Percentiles rank a stretch among this genome's conserved stretches.
Evolutionary conservation across 1,284 basidiomycete species (phyloP).

Genomic region (Moesziomyces sp.): DNA sequence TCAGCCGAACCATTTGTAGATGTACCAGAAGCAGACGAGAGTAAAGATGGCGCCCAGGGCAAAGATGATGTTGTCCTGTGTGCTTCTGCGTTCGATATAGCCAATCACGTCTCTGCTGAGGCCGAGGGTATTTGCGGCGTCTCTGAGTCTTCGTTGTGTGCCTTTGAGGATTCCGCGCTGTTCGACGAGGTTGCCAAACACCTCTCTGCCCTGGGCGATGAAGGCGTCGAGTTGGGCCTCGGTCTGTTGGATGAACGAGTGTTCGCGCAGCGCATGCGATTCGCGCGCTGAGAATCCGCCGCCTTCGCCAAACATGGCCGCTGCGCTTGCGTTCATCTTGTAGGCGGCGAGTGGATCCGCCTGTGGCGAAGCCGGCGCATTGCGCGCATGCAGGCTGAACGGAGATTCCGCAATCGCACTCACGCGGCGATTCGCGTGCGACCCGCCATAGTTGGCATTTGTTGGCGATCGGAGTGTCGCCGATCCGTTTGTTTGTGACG

Average conservation of each 20-base stretch:
- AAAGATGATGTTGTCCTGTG: slow-evolving; percentile 66
- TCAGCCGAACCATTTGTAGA: slow-evolving; percentile 63
- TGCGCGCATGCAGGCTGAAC: slow-evolving; percentile 53
- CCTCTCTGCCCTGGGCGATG: slow-evolving; percentile 64
- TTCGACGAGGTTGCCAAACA: slow-evolving; percentile 66
- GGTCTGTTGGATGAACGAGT: slow-evolving; percentile 65
- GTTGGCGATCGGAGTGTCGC: slow-evolving; percentile 23
- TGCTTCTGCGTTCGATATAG: slow-evolving; percentile 65
- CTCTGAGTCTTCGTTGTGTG: slow-evolving; percentile 58
- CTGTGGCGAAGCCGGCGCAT: slow-evolving; percentile 19
- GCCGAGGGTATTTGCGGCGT: slow-evolving; percentile 65
- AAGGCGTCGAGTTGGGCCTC: slow-evolving; percentile 65
- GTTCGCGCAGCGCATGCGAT: slow-evolving; percentile 63
- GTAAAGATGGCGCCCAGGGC: slow-evolving; percentile 62
- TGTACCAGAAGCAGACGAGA: slow-evolving; percentile 64
- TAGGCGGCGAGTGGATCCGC: slow-evolving; percentile 61
- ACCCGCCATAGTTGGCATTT: slow-evolving; percentile 14
- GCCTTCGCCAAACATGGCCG: slow-evolving; percentile 54
- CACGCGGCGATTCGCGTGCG: slow-evolving; percentile 18
- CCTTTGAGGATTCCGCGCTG: slow-evolving; percentile 65
- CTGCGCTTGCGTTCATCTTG: slow-evolving; percentile 59
- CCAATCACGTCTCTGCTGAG: slow-evolving; percentile 65
- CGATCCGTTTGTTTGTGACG: neutral
- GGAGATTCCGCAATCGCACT: slow-evolving; percentile 51
- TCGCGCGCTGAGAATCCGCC: slow-evolving; percentile 52